Evolutionary conservation across 371 early-diverging fungal species (phyloP), one percentile per base, ranked within the genome.

Genomic region (Circinella umbellata): DNA sequence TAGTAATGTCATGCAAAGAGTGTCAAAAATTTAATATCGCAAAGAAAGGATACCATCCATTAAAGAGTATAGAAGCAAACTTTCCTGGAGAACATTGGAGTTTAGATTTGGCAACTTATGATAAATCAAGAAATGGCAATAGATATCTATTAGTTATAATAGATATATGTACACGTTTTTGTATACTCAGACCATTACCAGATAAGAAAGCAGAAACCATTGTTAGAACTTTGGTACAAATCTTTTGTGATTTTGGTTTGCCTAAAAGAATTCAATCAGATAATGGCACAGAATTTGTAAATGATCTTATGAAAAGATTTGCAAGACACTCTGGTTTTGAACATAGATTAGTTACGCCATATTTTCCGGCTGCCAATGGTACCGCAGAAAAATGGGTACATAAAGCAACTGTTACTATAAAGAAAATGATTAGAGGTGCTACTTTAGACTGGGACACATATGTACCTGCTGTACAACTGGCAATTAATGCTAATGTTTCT

Each of bases 211-310:
- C 60, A 13, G 36, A 54, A 36, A 73, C 77, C 4, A 46, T 80
- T 46, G 77, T 68, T 14, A 59, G 70, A 53, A 17, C 57, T 27
- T 38, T 73, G 0, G 42, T 74, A 1, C 35, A 73, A 34, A 61
- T 75, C 15, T 81, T 75, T 53, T 71, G 68, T 48, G 70, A 69
- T 51, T 78, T 74, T 63, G 76, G 81, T 2, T 48, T 75, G 20
- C 68, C 36, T 13, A 17, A 36, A 4, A 37, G 27, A 1, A 17
- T 60, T 4, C 60, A 60, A 60, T 11, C 7, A 4, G 73, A 76
- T 61, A 76, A 75, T 69, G 77, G 80, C 8, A 63, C 46, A 42
- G 75, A 80, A 67, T 77, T 71, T 36, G 61, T 53, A 0, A 75
- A 77, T 59, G 10, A 6, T 7, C n/a, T 73, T 14, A 64, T 69